Base-by-base conservation (phyloP, 2,329 filamentous ascomycete genomes). In the Phialophora verrucosa region DNA sequence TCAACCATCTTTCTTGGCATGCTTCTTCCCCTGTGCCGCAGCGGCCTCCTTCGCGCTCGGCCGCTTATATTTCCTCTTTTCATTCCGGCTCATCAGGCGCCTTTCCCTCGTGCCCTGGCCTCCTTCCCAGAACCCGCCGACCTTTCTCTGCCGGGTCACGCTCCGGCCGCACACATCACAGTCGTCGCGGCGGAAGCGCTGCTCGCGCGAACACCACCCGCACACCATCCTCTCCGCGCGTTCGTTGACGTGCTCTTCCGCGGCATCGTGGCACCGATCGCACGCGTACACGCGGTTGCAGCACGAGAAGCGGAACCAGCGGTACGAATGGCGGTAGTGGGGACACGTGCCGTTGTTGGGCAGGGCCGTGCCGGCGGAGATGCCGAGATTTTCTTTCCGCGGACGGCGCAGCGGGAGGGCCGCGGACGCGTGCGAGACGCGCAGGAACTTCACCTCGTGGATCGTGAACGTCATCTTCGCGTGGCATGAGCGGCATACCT, bases 191-290 rank as follows among this genome's bases (percentile, higher is more conserved):
- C 88, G 82, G 77, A 92, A 96, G 70, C 88, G 88, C 79, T 94
- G 91, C 81, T 96, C 92, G 59, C 92, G 83, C 69, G 89, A 92
- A 77, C 91, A 92, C 81, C 85, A 90, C 6, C 90, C 90, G 76
- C 81, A 94, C 42, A 94, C 87, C 91, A 95, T 95, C 57, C 91
- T 83, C 73, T 90, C 92, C 7, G 92, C 92, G 83, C 91, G 92
- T 79, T 95, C 92, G 70, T 91, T 89, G 7, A 85, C 80, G 78
- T 96, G 92, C 59, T 90, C 88, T 72, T 88, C 87, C 10, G 80
- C 84, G 17, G 80, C 84, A 75, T 95, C 91, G 74, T 96, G 92
- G 78, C 92, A 96, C 79, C 85, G 86, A 70, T 87, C 85, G 71
- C 85, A 87, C 1, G 85, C 79, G 69, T 83, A 86, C 11, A 87